phyloP scores from a whole-genome alignment of 768 basidiomycete species.

The Hygrophorus russula region DNA sequence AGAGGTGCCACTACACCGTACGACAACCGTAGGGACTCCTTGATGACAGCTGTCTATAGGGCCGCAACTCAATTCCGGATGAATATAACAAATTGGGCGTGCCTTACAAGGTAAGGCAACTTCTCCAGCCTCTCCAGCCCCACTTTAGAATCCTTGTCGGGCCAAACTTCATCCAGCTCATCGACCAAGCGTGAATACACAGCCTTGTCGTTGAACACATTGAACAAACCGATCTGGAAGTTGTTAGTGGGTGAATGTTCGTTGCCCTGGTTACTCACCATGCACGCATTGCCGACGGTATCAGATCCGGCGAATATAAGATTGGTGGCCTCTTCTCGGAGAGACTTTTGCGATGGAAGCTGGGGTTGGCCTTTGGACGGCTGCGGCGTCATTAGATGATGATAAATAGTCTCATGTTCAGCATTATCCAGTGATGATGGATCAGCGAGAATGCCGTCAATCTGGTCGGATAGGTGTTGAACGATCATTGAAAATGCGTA shows the following conservation, averaged over 20 bases:
- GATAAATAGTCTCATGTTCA: conserved; percentile 25
- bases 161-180: conserved; percentile 23
- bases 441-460: conserved; percentile 16
- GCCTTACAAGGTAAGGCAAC: conserved; percentile 19
- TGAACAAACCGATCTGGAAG: no score
- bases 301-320: no score
- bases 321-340: no score
- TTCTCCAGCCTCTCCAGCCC: conserved; percentile 20
- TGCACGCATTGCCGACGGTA: conserved; percentile 18
- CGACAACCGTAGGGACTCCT: conserved; percentile 33
- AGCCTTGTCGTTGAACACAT: no score
- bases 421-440: conserved; percentile 14
- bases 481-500: no score
- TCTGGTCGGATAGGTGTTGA: conserved; percentile 10
- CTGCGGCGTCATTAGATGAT: conserved; percentile 16
- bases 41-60: conserved; percentile 30
- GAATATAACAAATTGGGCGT: no score
- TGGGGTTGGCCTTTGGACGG: no score
- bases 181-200: no score
- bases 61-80: no score
- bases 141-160: conserved; percentile 15
- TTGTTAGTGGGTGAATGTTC: no score
- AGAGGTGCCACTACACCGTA: conserved; percentile 30
- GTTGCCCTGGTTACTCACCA: no score
- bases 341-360: no score